These are phyloP conservation scores for Chaetothyriales sp. DNA, from an alignment of 2,329 filamentous ascomycete genomes.

Conservation along the genomic window DNA sequence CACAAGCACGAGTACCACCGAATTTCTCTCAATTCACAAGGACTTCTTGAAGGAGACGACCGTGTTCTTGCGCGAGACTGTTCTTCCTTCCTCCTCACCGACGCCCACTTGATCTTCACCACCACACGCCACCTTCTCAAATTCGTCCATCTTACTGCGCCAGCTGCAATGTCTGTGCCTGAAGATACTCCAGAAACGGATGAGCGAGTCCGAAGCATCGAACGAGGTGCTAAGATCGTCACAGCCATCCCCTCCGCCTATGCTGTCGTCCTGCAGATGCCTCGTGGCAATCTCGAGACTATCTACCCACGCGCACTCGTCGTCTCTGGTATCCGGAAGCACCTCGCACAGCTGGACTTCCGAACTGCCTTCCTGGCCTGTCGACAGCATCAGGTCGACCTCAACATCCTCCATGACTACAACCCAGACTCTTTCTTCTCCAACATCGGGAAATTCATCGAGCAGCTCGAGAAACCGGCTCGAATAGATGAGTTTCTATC, in stretches of 20 bases:
- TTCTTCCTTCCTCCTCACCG: constrained; percentile 74
- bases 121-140: constrained; percentile 87
- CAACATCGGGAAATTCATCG: constrained; percentile 60
- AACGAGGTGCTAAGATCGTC: constrained; percentile 73
- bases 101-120: constrained; percentile 74
- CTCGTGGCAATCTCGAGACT: constrained; percentile 85
- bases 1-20: constrained; percentile 7
- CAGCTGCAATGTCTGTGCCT: constrained; percentile 45
- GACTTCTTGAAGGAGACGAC: constrained; percentile 64
- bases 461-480: constrained; percentile 66
- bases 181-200: constrained; percentile 80
- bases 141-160: constrained; percentile 61
- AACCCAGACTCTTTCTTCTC: constrained; percentile 71
- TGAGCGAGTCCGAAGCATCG: constrained; percentile 80
- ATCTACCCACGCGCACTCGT: constrained; percentile 89
- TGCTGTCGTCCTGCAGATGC: constrained; percentile 82
- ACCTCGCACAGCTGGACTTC: constrained; percentile 70
- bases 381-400: constrained; percentile 83
- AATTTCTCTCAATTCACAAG: constrained; percentile 57
- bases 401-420: constrained; percentile 95
- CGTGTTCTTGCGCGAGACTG: constrained; percentile 66
- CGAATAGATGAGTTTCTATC: constrained; percentile 86
- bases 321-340: constrained; percentile 68
- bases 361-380: constrained; percentile 72
- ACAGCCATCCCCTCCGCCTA: constrained; percentile 81